A percentile compares a stretch with the other conserved stretches of the same genome.
These are phyloP conservation scores for Haplosporangium sp. DNA, from an alignment of 371 early-diverging fungal species.

Conservation along the genomic window DNA sequence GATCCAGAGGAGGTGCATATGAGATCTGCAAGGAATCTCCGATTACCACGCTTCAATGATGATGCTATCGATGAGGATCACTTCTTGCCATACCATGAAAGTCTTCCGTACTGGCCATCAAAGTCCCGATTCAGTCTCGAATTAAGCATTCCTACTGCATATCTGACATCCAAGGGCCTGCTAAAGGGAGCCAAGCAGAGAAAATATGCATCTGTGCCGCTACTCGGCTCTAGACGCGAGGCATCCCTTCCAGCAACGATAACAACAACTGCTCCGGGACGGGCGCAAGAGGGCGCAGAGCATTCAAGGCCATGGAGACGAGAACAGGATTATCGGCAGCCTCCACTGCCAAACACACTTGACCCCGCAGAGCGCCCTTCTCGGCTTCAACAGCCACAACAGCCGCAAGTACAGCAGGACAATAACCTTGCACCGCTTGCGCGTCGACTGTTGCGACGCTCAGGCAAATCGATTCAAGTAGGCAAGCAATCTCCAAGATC, in stretches of 20 bases:
- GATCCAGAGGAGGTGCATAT: slow-evolving; percentile 46
- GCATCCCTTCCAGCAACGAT: too few relatives aligned
- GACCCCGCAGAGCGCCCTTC: not conserved
- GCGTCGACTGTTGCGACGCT: slow-evolving; percentile 12
- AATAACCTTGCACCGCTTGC: too few relatives aligned
- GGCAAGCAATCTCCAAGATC: slow-evolving; percentile 17
- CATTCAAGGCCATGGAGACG: not conserved
- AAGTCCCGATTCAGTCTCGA: slow-evolving; percentile 44
- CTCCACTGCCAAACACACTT: not conserved
- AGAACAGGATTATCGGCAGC: slow-evolving; percentile 11
- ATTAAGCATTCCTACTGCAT: slow-evolving; percentile 39
- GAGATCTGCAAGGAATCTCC: slow-evolving; percentile 16
- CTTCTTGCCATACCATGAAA: slow-evolving; percentile 17
- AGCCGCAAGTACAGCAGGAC: not conserved
- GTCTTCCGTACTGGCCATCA: slow-evolving; percentile 46
- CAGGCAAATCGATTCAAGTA: slow-evolving; percentile 22
- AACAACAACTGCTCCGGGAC: not conserved
- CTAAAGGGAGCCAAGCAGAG: slow-evolving; percentile 31
- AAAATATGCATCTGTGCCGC: slow-evolving; percentile 1
- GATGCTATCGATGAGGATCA: not conserved
- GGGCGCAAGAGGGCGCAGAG: not conserved
- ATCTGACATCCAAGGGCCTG: slow-evolving; percentile 35
- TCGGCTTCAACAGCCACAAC: not conserved
- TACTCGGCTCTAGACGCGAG: not conserved
- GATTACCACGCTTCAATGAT: slow-evolving; percentile 12